phyloP scores from a whole-genome alignment of 805 yeast genomes.

The Monosporozyma servazzii region DNA sequence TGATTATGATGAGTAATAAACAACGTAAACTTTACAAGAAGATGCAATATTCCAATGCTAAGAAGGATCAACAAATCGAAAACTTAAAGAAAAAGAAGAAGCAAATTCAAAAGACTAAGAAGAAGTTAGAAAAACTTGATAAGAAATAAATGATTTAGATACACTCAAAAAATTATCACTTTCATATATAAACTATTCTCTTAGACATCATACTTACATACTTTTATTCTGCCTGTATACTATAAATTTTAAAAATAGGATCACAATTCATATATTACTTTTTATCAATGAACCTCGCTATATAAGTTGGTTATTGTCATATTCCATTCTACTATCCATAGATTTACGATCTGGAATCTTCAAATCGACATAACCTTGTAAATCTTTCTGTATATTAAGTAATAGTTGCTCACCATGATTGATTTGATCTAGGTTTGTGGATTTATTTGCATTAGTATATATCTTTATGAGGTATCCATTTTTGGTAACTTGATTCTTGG shows the following conservation, averaged over 20 bases:
- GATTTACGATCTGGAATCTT: constrained; percentile 67
- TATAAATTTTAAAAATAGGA: background rate
- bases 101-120: constrained; percentile 58
- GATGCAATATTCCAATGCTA: constrained; percentile 85
- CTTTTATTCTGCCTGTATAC: background rate
- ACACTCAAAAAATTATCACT: background rate
- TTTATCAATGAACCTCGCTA: background rate
- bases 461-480: constrained; percentile 51
- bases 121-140: constrained; percentile 31
- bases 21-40: constrained; percentile 88
- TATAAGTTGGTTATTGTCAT: constrained; percentile 1
- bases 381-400: constrained; percentile 50
- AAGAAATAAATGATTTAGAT: constrained; percentile 12
- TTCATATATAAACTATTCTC: background rate
- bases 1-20: constrained; percentile 96
- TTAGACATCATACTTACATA: background rate
- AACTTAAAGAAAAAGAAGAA: constrained; percentile 59
- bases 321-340: constrained; percentile 59
- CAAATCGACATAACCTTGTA: constrained; percentile 59
- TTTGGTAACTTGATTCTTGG: constrained; percentile 43
- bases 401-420: constrained; percentile 57
- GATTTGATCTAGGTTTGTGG: constrained; percentile 68
- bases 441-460: constrained; percentile 57
- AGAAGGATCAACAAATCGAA: constrained; percentile 70
- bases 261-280: background rate